Base-by-base conservation (phyloP, 2,329 filamentous ascomycete genomes). In the Xylaria polymorpha region DNA sequence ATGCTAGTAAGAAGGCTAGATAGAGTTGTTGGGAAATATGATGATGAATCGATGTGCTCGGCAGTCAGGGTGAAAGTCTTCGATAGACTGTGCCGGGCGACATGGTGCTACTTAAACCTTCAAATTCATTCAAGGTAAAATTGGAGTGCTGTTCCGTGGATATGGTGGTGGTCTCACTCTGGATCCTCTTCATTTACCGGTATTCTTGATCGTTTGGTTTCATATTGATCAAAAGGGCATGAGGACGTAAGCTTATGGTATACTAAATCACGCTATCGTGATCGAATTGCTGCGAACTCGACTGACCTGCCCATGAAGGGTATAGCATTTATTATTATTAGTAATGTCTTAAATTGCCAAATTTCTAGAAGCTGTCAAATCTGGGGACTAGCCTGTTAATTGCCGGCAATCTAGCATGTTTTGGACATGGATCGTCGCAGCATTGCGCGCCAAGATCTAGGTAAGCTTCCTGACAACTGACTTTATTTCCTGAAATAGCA, bases 231-330 rank as follows among this genome's bases (percentile, higher is more conserved):
- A 58, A 66, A 59, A 37, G 4, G 53, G 59, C 12, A 56, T 44
- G 39, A 41, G 44, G 44, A 61, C 37, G 64, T 69, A 56, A 69
- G 67, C 67, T 69, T 64, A 69, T 32, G 62, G 39, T 12, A 53
- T 55, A 55, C 43, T 46, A 29, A 51, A 62, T 6, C 8, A 50
- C 50, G 29, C 25, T 53, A 66, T 64, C 8, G 25, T 22, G 43
- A 43, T 20, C 14, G 12, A 46, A 59, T 58, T 25, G 20, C 37
- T 22, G 25, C 9, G 32, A 44, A 29, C 15, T 6, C 25, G 37
- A 53, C 25, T 20, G 55, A 58, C 25, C 18, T n/a, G 20, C 29
- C 58, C 6, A 37, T 14, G 25, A 66, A 44, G 41, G 43, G 44
- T 10, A 63, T 63, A 59, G 58, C 58, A 60, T 59, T 43, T 39